A percentile compares a stretch with the other conserved stretches of the same genome.
Evolutionary conservation across 1,139 yeast genomes (phyloP).

Genomic region (Pneumocystis jirovecii): DNA sequence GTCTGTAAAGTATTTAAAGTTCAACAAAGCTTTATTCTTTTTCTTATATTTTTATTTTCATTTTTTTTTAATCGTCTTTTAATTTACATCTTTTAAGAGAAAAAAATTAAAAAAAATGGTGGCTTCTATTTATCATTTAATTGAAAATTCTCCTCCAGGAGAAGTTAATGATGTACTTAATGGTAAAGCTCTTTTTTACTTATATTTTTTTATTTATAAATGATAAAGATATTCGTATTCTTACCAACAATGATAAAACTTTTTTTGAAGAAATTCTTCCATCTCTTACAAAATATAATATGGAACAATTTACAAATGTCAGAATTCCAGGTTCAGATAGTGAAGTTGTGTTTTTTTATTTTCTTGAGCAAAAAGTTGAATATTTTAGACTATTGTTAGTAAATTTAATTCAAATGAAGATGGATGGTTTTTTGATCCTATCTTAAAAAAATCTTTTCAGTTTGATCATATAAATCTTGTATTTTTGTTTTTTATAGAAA

Average conservation of each 20-base stretch:
- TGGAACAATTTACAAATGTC: slow-evolving; percentile 30
- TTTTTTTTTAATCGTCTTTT: not conserved
- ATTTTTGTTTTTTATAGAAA: not conserved
- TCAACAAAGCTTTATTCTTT: not conserved
- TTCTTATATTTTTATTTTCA: not conserved
- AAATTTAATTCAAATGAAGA: slow-evolving; percentile 32
- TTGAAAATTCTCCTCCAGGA: slow-evolving; percentile 6
- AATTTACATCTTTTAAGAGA: not conserved
- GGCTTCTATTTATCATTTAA: not conserved
- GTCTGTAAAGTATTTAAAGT: too few species aligned
- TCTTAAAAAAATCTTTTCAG: slow-evolving; percentile 38
- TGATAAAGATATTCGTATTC: slow-evolving; percentile 21
- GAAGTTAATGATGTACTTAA: slow-evolving; percentile 15
- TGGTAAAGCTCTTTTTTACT: not conserved
- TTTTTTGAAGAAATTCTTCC: slow-evolving; percentile 20
- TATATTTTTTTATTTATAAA: not conserved
- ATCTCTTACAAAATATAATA: slow-evolving; percentile 32
- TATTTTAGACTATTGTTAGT: slow-evolving; percentile 28
- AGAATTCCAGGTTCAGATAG: slow-evolving; percentile 24
- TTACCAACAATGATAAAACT: slow-evolving; percentile 24
- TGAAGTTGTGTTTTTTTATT: slow-evolving; percentile 12
- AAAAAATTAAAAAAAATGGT: not conserved
- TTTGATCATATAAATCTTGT: slow-evolving; percentile 40
- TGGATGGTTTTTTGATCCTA: slow-evolving; percentile 33
- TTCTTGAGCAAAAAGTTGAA: slow-evolving; percentile 13